Evolutionary conservation across 345 rosid species (phyloP), one percentile per base, ranked within the genome.

Genomic region (Murraya paniculata): DNA sequence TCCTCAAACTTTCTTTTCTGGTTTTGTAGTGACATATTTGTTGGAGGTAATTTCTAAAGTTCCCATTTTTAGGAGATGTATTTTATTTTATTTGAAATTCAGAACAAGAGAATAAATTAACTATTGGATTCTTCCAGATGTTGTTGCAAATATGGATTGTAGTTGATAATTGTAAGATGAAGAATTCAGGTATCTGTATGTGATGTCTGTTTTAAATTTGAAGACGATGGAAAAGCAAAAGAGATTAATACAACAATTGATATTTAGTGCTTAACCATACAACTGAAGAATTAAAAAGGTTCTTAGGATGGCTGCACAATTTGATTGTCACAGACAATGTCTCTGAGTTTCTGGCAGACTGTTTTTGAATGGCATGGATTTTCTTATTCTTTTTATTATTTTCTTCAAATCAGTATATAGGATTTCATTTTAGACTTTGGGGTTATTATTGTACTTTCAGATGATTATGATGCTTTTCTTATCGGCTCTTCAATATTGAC

Each of bases 1-100:
- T 80, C 75, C 66, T 78, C n/a, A 71, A 33, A 27, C n/a, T 66
- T 70, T 25, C 27, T 70, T 2, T 69, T 78, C 45, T 75, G 66
- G 67, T 66, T 74, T 59, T 77, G 21, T 77, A 24, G 10, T 36
- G 56, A 13, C 8, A 19, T 27, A 35, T 27, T 45, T 53, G 71
- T 77, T 11, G 14, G 64, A 41, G 3, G 30, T 55, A 41, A 28
- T 50, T 30, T 22, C 25, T 2, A 24, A 48, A 48, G 41, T 38
- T 31, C 25, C 22, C 50, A 45, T 41, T 41, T 25, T 6, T 28
- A 24, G 35, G 53, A 21, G 25, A 72, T 55, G 16, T 50, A 1
- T 50, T 50, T 50, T 50, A 50, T 18, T 13, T 16, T 50, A 18
- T 50, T 50, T 50, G 7, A 50, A 50, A 50, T 41, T 41, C 56